Conservation (phyloP, 139 green algal genomes). For the Micractinium conductrix region DNA sequence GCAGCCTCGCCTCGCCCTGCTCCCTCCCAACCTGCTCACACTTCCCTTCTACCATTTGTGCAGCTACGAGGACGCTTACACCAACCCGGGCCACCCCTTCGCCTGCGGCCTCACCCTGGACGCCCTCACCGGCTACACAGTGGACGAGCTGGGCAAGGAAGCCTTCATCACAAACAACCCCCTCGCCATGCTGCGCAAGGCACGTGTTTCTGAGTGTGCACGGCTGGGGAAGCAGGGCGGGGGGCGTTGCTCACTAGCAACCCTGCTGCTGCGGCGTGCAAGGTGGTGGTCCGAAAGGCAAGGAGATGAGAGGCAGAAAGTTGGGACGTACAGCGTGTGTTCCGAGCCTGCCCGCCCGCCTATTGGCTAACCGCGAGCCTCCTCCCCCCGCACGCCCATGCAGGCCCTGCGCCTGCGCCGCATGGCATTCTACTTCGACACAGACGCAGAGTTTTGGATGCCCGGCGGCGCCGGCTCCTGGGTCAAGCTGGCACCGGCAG, state of each 20-base stretch:
- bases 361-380: not conserved
- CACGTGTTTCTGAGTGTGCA: too few species aligned
- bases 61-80: slow-evolving; percentile 61
- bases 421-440: slow-evolving; percentile 87
- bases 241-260: not conserved
- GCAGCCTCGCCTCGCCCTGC: not conserved
- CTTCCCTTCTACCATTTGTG: not conserved
- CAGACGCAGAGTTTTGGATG: slow-evolving; percentile 56
- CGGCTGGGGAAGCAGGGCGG: not conserved
- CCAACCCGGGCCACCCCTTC: slow-evolving; percentile 71
- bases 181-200: slow-evolving; percentile 87
- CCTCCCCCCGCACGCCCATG: not conserved
- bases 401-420: slow-evolving; percentile 72
- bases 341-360: too few species aligned
- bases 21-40: not conserved
- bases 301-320: too few species aligned
- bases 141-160: slow-evolving; percentile 78
- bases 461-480: slow-evolving; percentile 56
- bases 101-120: slow-evolving; percentile 77
- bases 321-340: too few species aligned
- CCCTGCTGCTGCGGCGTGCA: too few species aligned
- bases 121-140: slow-evolving; percentile 83
- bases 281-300: too few species aligned
- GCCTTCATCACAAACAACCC: slow-evolving; percentile 83
- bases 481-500: slow-evolving; percentile 46